Evolutionary conservation across 1,284 basidiomycete genomes (phyloP), one percentile per base, ranked within the genome.

Genomic region (Moesziomyces globuligerus): DNA sequence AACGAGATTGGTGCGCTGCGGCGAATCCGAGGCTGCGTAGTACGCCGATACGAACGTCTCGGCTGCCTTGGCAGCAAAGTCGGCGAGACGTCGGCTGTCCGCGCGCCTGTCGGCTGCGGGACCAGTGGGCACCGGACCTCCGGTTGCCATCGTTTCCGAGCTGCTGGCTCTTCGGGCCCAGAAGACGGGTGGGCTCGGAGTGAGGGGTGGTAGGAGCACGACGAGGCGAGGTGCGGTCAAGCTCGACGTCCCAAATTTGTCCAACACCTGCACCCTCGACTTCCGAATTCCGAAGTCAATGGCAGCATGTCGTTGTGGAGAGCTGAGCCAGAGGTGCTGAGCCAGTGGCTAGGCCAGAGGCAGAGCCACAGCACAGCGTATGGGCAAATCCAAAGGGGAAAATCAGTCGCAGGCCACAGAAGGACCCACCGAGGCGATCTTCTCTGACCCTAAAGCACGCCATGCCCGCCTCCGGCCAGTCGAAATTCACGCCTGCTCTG

Each of bases 21-120:
- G 80, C 21, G 78, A 76, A 49, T 81, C 80, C n/a, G 76, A 71
- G 5, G 80, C 80, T 15, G 77, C 72, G 37, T 81, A 81, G 64
- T 81, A 81, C 26, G 78, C 78, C 9, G 76, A 72, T 25, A 80
- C 79, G 41, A 81, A 81, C 15, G 75, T 71, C 53, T 81, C 79
- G 15, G 76, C 76, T 7, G 78, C 76, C 52, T 79, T 79, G 44
- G 71, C 51, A n/a, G 76, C 74, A 57, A 74, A 78, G 28, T 78
- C 78, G 45, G 64, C 62, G 11, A 72, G 28, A 6, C 68, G 57
- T 11, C 62, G 59, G 10, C 51, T 56, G 49, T 70, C 67, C 6
- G 67, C 55, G 18, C 67, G 39, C 29, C 50, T 58, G 15, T 67
- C 64, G 8, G 21, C 28, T 2, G 26, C 34, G 7, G 37, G 25